Base-by-base conservation (phyloP, 108 stramenopile genomes). In the Cylindrotheca closterium region DNA sequence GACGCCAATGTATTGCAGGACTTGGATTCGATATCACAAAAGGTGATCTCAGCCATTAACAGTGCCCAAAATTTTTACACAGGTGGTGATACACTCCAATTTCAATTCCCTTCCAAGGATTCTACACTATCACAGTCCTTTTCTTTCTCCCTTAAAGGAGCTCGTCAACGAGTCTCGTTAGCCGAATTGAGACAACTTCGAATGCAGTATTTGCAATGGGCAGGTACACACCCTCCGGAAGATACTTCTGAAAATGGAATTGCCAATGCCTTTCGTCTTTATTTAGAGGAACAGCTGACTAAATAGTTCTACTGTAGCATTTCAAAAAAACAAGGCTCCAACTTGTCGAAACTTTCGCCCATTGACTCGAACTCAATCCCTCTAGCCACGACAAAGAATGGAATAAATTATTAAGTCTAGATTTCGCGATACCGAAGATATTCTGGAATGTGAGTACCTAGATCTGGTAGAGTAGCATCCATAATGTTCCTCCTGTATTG, bases 191-290 rank as follows among this genome's bases (percentile, higher is more conserved):
- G 79, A 49, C 64, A 73, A 29, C 60, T 79, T 34, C 73, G 84
- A 27, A 62, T 60, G 47, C 81, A 86, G 57, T 89, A 84, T 29
- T 47, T 89, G 49, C 83, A 77, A 71, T 89, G 88, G 88, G 71
- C 58, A 48, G 49, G 68, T 1, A 53, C 32, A 30, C 81, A 85
- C 69, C 88, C 88, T 49, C 74, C 77, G 7, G 68, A 70, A 54
- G 81, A 84, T 51, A 68, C 64, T 3, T 70, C 68, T 19, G 79
- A 88, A 34, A 66, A 79, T 31, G 81, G 70, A 3, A 79, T 88
- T 26, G 79, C 67, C 12, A 54, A 63, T 8, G 63, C 73, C 29
- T 88, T 84, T 45, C 48, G 82, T 0, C 49, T 63, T 4, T 88
- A 79, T 60, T 50, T 88, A 57, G 87, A 84, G 63, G 63, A 68